These are phyloP conservation scores for Xanthoconium separans DNA, from an alignment of 1,284 basidiomycete genomes.

Conservation along the genomic window DNA sequence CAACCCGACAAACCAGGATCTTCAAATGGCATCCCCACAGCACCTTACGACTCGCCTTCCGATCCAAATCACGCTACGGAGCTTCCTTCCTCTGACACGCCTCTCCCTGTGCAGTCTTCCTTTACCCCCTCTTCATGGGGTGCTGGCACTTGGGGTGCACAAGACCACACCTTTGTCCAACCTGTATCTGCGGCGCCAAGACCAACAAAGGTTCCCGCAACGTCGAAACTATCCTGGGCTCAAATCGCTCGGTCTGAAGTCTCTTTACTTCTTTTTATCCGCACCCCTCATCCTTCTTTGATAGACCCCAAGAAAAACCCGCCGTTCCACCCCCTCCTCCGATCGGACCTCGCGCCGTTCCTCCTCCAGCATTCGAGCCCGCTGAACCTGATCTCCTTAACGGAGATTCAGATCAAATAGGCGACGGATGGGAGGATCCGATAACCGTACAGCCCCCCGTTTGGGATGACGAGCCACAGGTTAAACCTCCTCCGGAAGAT, in stretches of 20 bases:
- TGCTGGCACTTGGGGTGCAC: conserved; percentile 25
- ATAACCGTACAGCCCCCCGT: conserved; percentile 67
- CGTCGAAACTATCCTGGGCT: conserved; percentile 77
- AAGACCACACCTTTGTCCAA: conserved; percentile 28
- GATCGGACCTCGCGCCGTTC: conserved; percentile 18
- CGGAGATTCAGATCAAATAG: conserved; percentile 37
- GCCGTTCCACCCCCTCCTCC: conserved; percentile 23
- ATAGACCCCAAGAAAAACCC: conserved; percentile 31
- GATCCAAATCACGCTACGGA: conserved; percentile 14
- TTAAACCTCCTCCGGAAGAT: conserved; percentile 42
- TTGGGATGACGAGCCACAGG: conserved; percentile 71
- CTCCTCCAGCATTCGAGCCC: conserved; percentile 28
- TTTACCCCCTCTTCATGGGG: conserved; percentile 25
- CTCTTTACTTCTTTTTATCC: background rate
- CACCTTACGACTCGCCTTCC: conserved; percentile 14
- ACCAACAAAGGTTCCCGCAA: conserved; percentile 58
- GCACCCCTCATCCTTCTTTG: conserved; percentile 27
- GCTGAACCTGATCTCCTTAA: conserved; percentile 29
- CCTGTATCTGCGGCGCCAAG: conserved; percentile 28
- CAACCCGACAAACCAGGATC: conserved; percentile 19
- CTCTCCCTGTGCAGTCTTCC: conserved; percentile 6
- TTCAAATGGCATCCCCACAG: conserved; percentile 14
- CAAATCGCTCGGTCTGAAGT: conserved; percentile 67
- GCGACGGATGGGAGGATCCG: conserved; percentile 67
- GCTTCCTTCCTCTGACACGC: conserved; percentile 8